phyloP scores from a whole-genome alignment of 768 basidiomycete genomes.

The Mycena amicta region DNA sequence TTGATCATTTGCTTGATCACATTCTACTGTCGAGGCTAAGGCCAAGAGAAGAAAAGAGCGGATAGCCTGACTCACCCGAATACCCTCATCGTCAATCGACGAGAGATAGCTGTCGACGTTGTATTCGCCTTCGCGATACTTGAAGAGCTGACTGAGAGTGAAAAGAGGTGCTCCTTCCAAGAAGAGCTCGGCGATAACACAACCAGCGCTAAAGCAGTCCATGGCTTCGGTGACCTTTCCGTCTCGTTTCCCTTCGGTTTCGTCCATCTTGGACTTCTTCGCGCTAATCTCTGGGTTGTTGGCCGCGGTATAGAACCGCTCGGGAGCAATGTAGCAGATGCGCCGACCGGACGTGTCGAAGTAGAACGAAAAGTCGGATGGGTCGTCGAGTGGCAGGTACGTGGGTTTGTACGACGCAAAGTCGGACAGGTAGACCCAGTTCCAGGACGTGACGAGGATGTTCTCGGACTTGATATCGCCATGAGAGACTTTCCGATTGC shows the following conservation, averaged over 20 bases:
- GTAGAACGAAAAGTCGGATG: conserved; percentile 96
- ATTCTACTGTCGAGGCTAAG: conserved; percentile 52
- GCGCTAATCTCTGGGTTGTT: conserved; percentile 70
- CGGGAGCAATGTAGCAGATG: conserved; percentile 95
- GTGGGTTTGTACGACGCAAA: conserved; percentile 97
- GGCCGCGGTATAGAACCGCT: conserved; percentile 84
- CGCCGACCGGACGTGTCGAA: conserved; percentile 94
- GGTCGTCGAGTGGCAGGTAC: conserved; percentile 92
- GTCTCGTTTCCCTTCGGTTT: conserved; percentile 68
- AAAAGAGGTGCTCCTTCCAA: conserved; percentile 92
- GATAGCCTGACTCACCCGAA: conserved; percentile 62
- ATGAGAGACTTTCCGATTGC: conserved; percentile 87
- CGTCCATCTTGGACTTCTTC: conserved; percentile 61
- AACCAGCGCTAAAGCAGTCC: conserved; percentile 96
- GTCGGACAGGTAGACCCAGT: conserved; percentile 94
- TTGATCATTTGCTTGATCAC: conserved; percentile 91
- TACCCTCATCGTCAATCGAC: conserved; percentile 77
- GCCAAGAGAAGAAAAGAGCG: conserved; percentile 2
- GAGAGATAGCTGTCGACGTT: conserved; percentile 72
- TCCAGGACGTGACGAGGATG: conserved; percentile 93
- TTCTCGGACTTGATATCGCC: conserved; percentile 99
- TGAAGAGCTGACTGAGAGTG: conserved; percentile 92
- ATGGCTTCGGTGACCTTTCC: conserved; percentile 90
- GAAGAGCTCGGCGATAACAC: conserved; percentile 95
- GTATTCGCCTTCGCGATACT: conserved; percentile 86